Evolutionary conservation across 495 filamentous ascomycete species (phyloP).

Genomic region (Xylaria grammica): DNA sequence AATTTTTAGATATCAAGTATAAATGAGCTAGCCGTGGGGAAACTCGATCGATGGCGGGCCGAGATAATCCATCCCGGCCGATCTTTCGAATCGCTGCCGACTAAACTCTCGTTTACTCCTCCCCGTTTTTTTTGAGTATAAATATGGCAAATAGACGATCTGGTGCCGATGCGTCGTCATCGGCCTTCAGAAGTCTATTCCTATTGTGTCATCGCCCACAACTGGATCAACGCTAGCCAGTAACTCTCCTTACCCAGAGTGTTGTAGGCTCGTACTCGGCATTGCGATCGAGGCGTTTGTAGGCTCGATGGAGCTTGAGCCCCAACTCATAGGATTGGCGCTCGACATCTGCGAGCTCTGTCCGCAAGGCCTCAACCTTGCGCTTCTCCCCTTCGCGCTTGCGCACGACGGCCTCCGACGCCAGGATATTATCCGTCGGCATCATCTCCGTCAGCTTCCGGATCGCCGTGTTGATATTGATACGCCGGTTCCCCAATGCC

Average conservation of each 20-base stretch:
- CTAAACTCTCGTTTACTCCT: no score
- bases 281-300: slow-evolving; percentile 72
- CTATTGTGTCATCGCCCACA: neutral
- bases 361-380: slow-evolving; percentile 70
- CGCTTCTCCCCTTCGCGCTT: slow-evolving; percentile 71
- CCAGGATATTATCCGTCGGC: slow-evolving; percentile 57
- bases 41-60: no score
- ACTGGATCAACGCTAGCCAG: slow-evolving; percentile 31
- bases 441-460: slow-evolving; percentile 72
- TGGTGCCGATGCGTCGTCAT: neutral
- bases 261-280: slow-evolving; percentile 68
- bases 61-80: no score
- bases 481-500: slow-evolving; percentile 66
- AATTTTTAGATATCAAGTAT: neutral
- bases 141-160: neutral
- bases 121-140: no score
- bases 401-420: slow-evolving; percentile 48
- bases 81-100: neutral
- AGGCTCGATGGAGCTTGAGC: slow-evolving; percentile 78
- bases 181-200: neutral
- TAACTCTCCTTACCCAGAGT: slow-evolving; percentile 81
- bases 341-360: slow-evolving; percentile 78
- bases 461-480: slow-evolving; percentile 74
- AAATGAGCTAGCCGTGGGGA: neutral
- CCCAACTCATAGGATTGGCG: slow-evolving; percentile 86